A percentile compares a stretch with the other conserved stretches of the same genome.
Evolutionary conservation across 306 rosid species (phyloP).

Genomic region (Gillenia trifoliata): DNA sequence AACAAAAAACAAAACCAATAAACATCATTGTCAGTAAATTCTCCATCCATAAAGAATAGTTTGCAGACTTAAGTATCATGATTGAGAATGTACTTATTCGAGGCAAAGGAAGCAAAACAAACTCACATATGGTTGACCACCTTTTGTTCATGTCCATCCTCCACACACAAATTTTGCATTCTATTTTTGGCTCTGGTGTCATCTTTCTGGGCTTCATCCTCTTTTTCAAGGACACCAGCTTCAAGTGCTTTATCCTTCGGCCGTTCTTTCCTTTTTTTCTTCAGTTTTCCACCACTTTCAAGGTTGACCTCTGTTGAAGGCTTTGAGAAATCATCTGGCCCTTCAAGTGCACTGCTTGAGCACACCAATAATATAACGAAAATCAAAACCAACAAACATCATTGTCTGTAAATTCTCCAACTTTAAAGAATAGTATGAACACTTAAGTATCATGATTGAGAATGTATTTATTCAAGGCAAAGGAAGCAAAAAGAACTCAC

Average conservation of each 20-base stretch:
- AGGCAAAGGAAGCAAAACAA: conserved; percentile 3
- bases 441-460: neutral
- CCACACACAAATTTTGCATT: neutral
- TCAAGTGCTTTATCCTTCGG: conserved; percentile 18
- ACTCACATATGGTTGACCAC: conserved; percentile 33
- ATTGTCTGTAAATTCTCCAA: neutral
- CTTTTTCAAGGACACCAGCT: conserved; percentile 2
- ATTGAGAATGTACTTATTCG: neutral
- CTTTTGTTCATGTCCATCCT: conserved; percentile 13
- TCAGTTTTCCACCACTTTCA: conserved; percentile 29
- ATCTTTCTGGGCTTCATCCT: neutral
- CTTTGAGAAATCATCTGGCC: conserved; percentile 16
- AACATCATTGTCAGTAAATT: neutral
- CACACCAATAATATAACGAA: neutral
- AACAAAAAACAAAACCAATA: neutral
- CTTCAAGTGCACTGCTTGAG: conserved; percentile 26
- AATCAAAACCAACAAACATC: neutral
- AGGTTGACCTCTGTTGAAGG: conserved; percentile 18
- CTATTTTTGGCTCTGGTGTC: conserved; percentile 2
- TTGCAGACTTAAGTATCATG: neutral
- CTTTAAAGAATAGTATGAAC: neutral
- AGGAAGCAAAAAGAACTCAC: conserved; percentile 30
- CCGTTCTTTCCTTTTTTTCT: conserved; percentile 40
- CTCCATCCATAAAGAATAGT: neutral
- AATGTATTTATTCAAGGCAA: neutral